phyloP scores from a whole-genome alignment of 495 filamentous ascomycete genomes.

The Talaromyces adpressus region DNA sequence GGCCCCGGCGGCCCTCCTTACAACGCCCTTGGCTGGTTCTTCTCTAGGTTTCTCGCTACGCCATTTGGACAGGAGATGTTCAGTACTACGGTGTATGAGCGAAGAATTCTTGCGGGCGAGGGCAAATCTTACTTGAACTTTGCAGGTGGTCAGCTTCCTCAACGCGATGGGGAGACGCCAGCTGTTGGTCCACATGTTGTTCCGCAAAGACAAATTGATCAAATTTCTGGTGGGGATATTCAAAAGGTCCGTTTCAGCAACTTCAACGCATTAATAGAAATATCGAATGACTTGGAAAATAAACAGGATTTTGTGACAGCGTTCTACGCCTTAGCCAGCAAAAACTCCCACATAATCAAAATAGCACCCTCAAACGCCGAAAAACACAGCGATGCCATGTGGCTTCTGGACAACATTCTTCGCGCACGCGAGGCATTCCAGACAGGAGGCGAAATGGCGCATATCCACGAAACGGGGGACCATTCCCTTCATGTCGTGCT shows the following conservation, averaged over 20 bases:
- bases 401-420: constrained; percentile 19
- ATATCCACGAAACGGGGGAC: constrained; percentile 66
- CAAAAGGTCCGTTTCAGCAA: constrained; percentile 20
- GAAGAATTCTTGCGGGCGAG: constrained; percentile 20
- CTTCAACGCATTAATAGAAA: not conserved
- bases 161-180: constrained; percentile 14
- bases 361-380: constrained; percentile 21
- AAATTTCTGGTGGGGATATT: constrained; percentile 18
- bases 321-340: constrained; percentile 19
- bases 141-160: constrained; percentile 8
- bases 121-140: not conserved
- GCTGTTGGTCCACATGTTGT: constrained; percentile 25
- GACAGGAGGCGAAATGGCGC: constrained; percentile 60
- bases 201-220: constrained; percentile 29
- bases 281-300: not conserved
- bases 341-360: constrained; percentile 27
- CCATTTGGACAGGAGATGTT: constrained; percentile 27
- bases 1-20: constrained; percentile 27
- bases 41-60: constrained; percentile 19
- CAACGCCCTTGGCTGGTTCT: constrained; percentile 29
- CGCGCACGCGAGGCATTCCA: constrained; percentile 39
- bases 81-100: constrained; percentile 22
- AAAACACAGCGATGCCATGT: constrained; percentile 22
- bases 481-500: constrained; percentile 69
- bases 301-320: constrained; percentile 19